Evolutionary conservation across 2,329 filamentous ascomycete genomes (phyloP).

Genomic region (Fusarium clavum): DNA sequence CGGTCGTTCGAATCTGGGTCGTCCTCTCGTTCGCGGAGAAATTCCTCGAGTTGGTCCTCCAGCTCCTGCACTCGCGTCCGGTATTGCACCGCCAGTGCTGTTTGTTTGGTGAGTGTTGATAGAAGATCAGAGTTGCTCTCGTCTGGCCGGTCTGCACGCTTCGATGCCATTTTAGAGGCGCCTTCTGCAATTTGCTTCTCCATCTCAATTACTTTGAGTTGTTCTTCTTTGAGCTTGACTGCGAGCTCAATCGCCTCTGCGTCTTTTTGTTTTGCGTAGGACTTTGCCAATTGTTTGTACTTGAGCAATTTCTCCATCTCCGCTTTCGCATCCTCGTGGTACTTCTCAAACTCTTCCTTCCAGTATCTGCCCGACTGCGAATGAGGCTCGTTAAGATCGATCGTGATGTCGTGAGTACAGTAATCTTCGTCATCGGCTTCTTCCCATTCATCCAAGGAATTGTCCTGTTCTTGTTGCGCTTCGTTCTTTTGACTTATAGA

Average conservation of each 20-base stretch:
- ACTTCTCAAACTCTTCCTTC: constrained; percentile 81
- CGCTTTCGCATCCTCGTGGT: constrained; percentile 76
- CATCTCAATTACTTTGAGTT: constrained; percentile 71
- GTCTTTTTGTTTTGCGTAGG: constrained; percentile 82
- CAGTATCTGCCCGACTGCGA: constrained; percentile 83
- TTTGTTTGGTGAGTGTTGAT: constrained; percentile 68
- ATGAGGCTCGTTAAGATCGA: constrained; percentile 78
- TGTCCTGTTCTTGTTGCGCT: constrained; percentile 24
- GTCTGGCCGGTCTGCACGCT: constrained; percentile 50
- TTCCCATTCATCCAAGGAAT: constrained; percentile 62
- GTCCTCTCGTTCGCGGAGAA: constrained; percentile 53
- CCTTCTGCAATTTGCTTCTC: constrained; percentile 72
- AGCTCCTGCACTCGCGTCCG: constrained; percentile 69
- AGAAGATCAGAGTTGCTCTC: constrained; percentile 61
- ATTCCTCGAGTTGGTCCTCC: constrained; percentile 61
- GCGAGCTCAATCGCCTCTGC: constrained; percentile 74
- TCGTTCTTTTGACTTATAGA: constrained; percentile 9
- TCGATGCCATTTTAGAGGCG: constrained; percentile 64
- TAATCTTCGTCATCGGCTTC: constrained; percentile 58
- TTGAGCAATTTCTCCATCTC: constrained; percentile 82
- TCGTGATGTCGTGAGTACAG: constrained; percentile 71
- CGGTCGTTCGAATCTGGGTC: constrained; percentile 48
- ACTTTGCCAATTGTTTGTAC: constrained; percentile 84
- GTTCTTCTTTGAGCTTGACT: constrained; percentile 75
- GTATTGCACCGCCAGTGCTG: constrained; percentile 68